These are phyloP conservation scores for Roridomyces roridus DNA, from an alignment of 768 basidiomycete species.

Conservation along the genomic window DNA sequence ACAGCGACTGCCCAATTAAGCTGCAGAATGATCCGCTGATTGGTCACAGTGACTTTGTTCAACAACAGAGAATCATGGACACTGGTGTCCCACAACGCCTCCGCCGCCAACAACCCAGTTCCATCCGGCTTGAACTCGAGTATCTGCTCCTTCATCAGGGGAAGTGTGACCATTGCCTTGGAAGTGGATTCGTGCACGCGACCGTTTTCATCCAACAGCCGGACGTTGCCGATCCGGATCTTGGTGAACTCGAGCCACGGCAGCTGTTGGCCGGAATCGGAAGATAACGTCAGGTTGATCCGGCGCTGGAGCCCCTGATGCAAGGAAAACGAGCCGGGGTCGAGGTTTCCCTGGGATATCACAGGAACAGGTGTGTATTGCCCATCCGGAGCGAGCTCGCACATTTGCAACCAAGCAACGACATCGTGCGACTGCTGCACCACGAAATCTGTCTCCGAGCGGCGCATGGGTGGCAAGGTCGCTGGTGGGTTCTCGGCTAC, in stretches of 20 bases:
- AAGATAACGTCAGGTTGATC: constrained; percentile 75
- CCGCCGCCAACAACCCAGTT: constrained; percentile 69
- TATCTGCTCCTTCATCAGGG: constrained; percentile 72
- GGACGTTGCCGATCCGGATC: constrained; percentile 81
- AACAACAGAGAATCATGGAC: constrained; percentile 85
- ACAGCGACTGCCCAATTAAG: constrained; percentile 80
- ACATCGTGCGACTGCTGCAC: constrained; percentile 89
- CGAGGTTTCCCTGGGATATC: constrained; percentile 72
- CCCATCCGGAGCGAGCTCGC: constrained; percentile 86
- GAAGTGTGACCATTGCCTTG: constrained; percentile 73
- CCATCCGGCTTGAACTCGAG: constrained; percentile 87
- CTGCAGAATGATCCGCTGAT: constrained; percentile 82
- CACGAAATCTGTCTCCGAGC: constrained; percentile 92
- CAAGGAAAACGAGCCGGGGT: constrained; percentile 85
- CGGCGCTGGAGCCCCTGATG: constrained; percentile 95
- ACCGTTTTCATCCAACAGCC: constrained; percentile 85
- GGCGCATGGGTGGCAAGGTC: constrained; percentile 76
- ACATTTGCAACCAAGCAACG: constrained; percentile 85
- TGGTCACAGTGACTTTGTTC: constrained; percentile 81
- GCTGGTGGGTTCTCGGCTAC: constrained; percentile 47
- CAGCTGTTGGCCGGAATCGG: constrained; percentile 88
- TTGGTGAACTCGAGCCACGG: constrained; percentile 85
- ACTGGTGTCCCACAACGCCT: constrained; percentile 92
- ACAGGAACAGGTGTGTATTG: constrained; percentile 86
- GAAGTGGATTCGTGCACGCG: constrained; percentile 80